Evolutionary conservation across 108 stramenopile species (phyloP), one percentile per base, ranked within the genome.

Genomic region (Cyclotella sp.): DNA sequence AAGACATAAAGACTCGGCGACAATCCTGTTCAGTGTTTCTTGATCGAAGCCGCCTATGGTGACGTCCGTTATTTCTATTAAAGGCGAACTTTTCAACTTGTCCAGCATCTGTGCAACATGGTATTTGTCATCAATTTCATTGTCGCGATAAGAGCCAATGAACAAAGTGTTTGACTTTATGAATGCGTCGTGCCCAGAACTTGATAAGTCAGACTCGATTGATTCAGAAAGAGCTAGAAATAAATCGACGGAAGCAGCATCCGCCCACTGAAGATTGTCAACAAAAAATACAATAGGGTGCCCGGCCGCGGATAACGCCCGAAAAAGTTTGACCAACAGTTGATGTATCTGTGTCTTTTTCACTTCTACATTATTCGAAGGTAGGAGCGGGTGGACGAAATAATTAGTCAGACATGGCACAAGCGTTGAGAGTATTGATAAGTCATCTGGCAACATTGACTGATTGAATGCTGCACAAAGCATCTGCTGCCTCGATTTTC

Each of bases 211-310:
- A 29, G 58, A 18, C 26, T 40, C 40, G 16, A 45, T 62, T 68
- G 81, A 70, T n/a, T 70, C 54, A 16, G 76, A 60, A 4, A 86
- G 63, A 11, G 78, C 64, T 24, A 66, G 22, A 15, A 87, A 47
- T 29, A 87, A 40, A 29, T 80, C 71, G 18, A 85, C 53, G 13
- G 72, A 78, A 5, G 60, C 49, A 14, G 55, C 47, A 73, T 89
- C 88, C 3, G 78, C 82, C 88, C 88, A 89, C 49, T 89, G 88
- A 24, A 89, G 47, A 61, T 89, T 84, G 63, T 87, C 86, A 11
- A 89, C 45, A 65, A 89, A 79, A 22, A 90, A 62, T 5, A 86
- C 15, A 51, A 72, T 18, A 16, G 72, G 70, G 27, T 18, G 27
- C 0, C 18, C 19, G 10, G 26, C 16, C 24, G 57, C 34, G 16